Evolutionary conservation across 1,284 basidiomycete genomes (phyloP), one percentile per base, ranked within the genome.

Genomic region (Cutaneotrichosporon sp.): DNA sequence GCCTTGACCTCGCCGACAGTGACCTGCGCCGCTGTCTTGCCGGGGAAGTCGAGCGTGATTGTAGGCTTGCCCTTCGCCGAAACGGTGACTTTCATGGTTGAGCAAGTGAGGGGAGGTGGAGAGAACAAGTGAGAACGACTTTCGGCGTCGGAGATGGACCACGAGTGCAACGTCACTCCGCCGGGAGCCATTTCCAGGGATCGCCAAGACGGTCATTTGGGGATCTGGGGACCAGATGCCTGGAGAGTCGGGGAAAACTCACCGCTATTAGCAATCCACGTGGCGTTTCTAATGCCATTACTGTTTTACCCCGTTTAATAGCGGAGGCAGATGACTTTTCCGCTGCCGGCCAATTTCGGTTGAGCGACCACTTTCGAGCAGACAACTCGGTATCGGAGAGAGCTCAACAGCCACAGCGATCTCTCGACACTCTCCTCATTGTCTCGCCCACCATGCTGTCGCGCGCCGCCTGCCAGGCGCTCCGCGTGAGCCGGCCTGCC

Each of bases 1-100:
- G 52, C 47, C 59, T 79, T 78, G 61, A 79, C 54, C 39, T 77
- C 71, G 16, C 45, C 57, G 51, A 79, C 65, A n/a, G 75, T 75
- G 27, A 75, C 66, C 17, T 67, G 43, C 27, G 79, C 72, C 0
- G 75, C 64, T 7, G 74, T 65, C 59, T 79, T 80, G 46, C 65
- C 75, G 0, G 79, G 70, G 38, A 87, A 75, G 16, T 84, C 79
- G 37, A 89, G 62, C 16, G 76, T 78, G 38, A 81, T 65, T 2
- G 86, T 82, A 9, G 87, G 78, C 37, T 76, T 79, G 76, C 74
- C 22, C 77, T 75, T 49, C 60, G 71, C 49, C 19, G 79, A 78
- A 33, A 88, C 72, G 2, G 79, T 82, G 42, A 88, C 63, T 12
- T 78, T 49, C 46, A 49, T 49, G 17, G 37, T 41, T 31, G 29